Evolutionary conservation across 164 flowering plant species (phyloP).

Genomic region (Warburgia ugandensis): DNA sequence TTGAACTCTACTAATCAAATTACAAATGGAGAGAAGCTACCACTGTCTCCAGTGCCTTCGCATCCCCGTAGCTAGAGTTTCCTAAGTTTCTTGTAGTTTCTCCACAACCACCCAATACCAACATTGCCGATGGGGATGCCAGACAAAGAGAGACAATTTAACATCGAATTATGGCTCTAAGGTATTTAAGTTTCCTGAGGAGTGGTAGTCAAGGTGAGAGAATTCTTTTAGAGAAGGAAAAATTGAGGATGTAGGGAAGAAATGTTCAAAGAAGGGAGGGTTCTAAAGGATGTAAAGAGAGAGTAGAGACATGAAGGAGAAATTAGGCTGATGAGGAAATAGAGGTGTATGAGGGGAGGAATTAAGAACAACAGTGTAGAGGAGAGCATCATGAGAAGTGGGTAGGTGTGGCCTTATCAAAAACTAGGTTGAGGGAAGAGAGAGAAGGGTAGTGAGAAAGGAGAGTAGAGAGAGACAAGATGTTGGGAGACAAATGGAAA

Average conservation of each 20-base stretch:
- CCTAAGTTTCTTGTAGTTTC: conserved; percentile 40
- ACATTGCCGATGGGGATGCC: conserved; percentile 41
- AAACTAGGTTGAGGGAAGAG: conserved; percentile 40
- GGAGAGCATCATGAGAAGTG: conserved; percentile 16
- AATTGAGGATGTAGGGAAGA: conserved; percentile 28
- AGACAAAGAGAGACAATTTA: conserved; percentile 41
- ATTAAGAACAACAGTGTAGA: conserved; percentile 23
- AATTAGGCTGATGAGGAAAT: conserved; percentile 33
- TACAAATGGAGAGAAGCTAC: conserved; percentile 24
- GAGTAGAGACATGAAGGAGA: conserved; percentile 29
- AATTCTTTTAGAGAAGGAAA: conserved; percentile 40
- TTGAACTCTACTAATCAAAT: conserved; percentile 28
- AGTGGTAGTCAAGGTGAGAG: conserved; percentile 7
- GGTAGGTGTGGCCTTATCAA: conserved; percentile 8
- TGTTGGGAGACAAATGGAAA: conserved; percentile 31
- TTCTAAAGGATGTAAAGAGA: conserved; percentile 32
- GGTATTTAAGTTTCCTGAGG: not conserved
- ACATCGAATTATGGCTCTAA: not conserved
- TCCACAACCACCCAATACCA: conserved; percentile 62
- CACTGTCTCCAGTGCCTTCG: conserved; percentile 42
- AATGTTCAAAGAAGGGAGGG: conserved; percentile 38
- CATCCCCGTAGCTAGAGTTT: conserved; percentile 47
- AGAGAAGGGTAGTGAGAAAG: conserved; percentile 49
- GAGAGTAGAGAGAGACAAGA: conserved; percentile 26
- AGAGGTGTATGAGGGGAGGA: conserved; percentile 36